phyloP scores from a whole-genome alignment of 2,329 filamentous ascomycete genomes.

The Pseudodiploospora longispora region DNA sequence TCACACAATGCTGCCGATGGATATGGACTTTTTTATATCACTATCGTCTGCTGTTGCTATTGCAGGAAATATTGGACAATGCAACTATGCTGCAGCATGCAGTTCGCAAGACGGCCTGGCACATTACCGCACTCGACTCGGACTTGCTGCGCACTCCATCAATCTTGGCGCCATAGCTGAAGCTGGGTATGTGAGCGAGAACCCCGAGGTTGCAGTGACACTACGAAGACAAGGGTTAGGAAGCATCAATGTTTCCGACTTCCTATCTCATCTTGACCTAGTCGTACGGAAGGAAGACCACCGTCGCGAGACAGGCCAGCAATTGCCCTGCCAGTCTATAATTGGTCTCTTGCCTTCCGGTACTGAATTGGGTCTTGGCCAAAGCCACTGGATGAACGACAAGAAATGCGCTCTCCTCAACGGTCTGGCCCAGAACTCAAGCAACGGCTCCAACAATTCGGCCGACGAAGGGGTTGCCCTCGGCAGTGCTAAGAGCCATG shows the following conservation, averaged over 20 bases:
- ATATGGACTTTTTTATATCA: slow-evolving; percentile 12
- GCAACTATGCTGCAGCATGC: slow-evolving; percentile 1
- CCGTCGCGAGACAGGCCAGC: neutral
- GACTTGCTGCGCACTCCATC: neutral
- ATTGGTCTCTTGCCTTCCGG: slow-evolving; percentile 7
- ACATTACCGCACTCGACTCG: neutral
- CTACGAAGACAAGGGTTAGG: slow-evolving; percentile 10
- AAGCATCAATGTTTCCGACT: slow-evolving; percentile 8
- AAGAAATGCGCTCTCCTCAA: neutral
- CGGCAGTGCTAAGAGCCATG: slow-evolving; percentile 6
- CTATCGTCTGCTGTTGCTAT: slow-evolving; percentile 11
- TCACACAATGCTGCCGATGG: neutral
- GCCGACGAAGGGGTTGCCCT: slow-evolving; percentile 7
- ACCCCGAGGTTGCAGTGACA: slow-evolving; percentile 10
- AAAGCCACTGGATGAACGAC: neutral
- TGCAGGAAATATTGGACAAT: neutral
- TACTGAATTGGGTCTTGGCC: slow-evolving; percentile 1
- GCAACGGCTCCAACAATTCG: neutral
- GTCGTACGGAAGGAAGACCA: neutral
- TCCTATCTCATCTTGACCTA: slow-evolving; percentile 12
- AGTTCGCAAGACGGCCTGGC: neutral
- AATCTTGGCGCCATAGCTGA: slow-evolving; percentile 15
- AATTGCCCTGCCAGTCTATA: slow-evolving; percentile 1
- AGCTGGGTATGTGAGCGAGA: slow-evolving; percentile 14
- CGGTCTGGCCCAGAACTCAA: neutral